Percentiles rank a stretch among this genome's conserved stretches.
Evolutionary conservation across 2,329 filamentous ascomycete genomes (phyloP).

Genomic region (Microdochium nivale): DNA sequence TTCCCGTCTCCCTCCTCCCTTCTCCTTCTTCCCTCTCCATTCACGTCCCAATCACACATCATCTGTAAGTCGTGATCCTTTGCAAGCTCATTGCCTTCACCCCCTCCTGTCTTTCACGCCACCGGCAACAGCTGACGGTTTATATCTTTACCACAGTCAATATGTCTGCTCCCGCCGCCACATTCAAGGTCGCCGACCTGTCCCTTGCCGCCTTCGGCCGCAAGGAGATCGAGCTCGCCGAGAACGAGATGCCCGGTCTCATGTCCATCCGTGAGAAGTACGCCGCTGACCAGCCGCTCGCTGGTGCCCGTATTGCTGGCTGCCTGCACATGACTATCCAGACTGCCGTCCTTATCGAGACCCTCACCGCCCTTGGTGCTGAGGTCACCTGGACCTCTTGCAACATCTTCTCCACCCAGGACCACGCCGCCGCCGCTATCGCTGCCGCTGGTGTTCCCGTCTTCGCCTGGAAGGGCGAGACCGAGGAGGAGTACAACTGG

Average conservation of each 20-base stretch:
- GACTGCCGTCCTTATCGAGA: conserved; percentile 99
- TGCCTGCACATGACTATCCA: conserved; percentile 99
- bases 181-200: conserved; percentile 98
- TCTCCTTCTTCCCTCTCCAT: not conserved
- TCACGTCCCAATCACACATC: not conserved
- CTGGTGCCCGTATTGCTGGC: conserved; percentile 90
- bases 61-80: not conserved
- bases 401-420: conserved; percentile 99
- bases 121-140: too few relatives aligned
- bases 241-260: conserved; percentile 95
- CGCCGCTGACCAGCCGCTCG: conserved; percentile 83
- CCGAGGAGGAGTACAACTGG: conserved; percentile 99
- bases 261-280: conserved; percentile 94
- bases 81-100: not conserved
- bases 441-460: conserved; percentile 89
- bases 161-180: conserved; percentile 75
- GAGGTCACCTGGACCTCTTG: conserved; percentile 98
- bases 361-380: conserved; percentile 84
- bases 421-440: conserved; percentile 96
- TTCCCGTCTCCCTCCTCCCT: not conserved
- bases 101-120: too few relatives aligned
- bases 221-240: conserved; percentile 97
- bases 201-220: conserved; percentile 96
- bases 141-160: conserved; percentile 13
- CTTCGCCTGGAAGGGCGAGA: conserved; percentile 76